A percentile compares a stretch with the other conserved stretches of the same genome.
These are phyloP conservation scores for Lagenaria siceraria DNA, from an alignment of 306 rosid genomes.

Conservation along the genomic window DNA sequence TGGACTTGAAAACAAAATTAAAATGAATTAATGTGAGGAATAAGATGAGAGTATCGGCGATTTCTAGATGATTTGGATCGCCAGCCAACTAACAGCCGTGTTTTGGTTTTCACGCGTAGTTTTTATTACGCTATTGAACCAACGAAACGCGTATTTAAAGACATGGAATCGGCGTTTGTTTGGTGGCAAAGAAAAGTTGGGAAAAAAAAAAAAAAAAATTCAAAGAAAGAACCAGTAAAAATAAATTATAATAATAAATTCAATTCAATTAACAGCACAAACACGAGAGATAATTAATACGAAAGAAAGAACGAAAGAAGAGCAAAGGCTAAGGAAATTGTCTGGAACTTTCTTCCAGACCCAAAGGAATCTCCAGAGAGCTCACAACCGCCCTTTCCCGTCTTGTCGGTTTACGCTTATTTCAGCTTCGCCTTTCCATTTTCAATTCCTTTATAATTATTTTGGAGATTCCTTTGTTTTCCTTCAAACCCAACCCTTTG, in stretches of 20 bases:
- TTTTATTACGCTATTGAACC: neutral
- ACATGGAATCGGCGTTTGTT: slow-evolving; percentile 4
- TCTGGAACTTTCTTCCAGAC: slow-evolving; percentile 7
- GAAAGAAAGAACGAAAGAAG: neutral
- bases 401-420: neutral
- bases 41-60: neutral
- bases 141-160: neutral
- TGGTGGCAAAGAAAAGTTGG: neutral
- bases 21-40: neutral
- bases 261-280: neutral
- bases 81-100: neutral
- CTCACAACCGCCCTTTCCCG: neutral
- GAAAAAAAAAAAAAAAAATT: neutral
- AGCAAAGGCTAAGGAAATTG: neutral
- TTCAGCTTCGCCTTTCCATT: neutral
- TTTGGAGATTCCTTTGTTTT: neutral
- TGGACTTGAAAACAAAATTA: neutral
- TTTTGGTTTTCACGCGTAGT: neutral
- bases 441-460: neutral
- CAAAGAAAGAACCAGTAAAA: neutral
- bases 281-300: neutral
- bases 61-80: slow-evolving; percentile 1
- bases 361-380: neutral
- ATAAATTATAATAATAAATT: neutral
- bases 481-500: neutral